Percentiles rank a stretch among this genome's conserved stretches.
These are phyloP conservation scores for Pseudopithomyces maydicus DNA, from an alignment of 2,329 filamentous ascomycete genomes.

Conservation along the genomic window DNA sequence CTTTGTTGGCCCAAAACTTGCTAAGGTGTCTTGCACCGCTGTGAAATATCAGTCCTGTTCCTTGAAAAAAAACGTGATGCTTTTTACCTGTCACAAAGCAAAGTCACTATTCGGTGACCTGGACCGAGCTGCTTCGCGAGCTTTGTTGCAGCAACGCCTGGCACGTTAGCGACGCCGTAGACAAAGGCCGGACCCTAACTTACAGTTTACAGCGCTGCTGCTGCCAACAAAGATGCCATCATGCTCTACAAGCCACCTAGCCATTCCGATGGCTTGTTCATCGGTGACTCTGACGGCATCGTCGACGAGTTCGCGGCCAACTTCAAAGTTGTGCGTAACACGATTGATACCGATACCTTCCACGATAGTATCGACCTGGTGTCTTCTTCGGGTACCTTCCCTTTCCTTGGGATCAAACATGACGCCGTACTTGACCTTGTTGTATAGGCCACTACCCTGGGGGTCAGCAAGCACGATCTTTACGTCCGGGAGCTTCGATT, in stretches of 20 bases:
- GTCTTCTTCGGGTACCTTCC: conserved; percentile 85
- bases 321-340: conserved; percentile 91
- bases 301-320: conserved; percentile 82
- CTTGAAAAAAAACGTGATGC: neutral
- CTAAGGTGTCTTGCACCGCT: conserved; percentile 76
- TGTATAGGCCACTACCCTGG: conserved; percentile 90
- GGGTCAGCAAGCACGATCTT: conserved; percentile 88
- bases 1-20: conserved; percentile 79
- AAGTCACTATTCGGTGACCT: conserved; percentile 70
- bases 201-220: conserved; percentile 94
- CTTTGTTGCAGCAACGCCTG: conserved; percentile 70
- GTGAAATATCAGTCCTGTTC: conserved; percentile 14
- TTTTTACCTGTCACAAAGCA: conserved; percentile 70
- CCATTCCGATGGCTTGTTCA: conserved; percentile 88
- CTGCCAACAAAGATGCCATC: conserved; percentile 95
- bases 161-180: conserved; percentile 17
- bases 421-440: conserved; percentile 89
- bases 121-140: conserved; percentile 69
- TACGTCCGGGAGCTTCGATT: conserved; percentile 68
- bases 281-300: conserved; percentile 90
- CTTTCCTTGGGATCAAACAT: conserved; percentile 91
- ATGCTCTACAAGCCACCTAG: conserved; percentile 92
- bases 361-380: conserved; percentile 94
- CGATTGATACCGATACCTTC: conserved; percentile 96
- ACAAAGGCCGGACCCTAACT: conserved; percentile 34